A percentile compares a stretch with the other conserved stretches of the same genome.
Conservation (phyloP, 768 basidiomycete genomes). For the Mrakia hoshinonis region DNA sequence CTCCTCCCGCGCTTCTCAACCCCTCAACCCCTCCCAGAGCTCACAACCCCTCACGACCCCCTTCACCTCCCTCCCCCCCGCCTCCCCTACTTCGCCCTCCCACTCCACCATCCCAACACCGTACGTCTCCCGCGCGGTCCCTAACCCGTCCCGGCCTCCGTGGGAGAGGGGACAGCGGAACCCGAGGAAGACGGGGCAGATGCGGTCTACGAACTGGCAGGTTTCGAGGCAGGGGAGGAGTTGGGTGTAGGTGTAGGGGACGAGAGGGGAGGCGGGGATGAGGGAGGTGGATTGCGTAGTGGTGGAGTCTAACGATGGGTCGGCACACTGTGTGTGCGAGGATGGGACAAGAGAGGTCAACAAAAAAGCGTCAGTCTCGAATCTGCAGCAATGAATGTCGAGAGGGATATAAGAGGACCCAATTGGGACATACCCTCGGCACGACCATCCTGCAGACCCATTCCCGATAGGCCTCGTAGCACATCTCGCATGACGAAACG, state of each 20-base stretch:
- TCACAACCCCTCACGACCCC: slow-evolving; percentile 31
- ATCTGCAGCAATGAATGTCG: too few species aligned
- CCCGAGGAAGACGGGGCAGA: slow-evolving; percentile 40
- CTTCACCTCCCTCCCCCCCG: slow-evolving; percentile 28
- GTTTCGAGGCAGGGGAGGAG: slow-evolving; percentile 38
- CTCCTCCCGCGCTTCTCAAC: too few species aligned
- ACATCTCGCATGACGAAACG: slow-evolving; percentile 39
- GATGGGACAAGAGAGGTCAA: not conserved
- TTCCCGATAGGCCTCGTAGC: slow-evolving; percentile 37
- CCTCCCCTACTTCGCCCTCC: slow-evolving; percentile 31
- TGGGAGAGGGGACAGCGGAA: slow-evolving; percentile 37
- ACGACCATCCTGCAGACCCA: slow-evolving; percentile 39
- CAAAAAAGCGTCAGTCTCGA: not conserved
- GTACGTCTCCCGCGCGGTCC: slow-evolving; percentile 36
- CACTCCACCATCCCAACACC: slow-evolving; percentile 35
- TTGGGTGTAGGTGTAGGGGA: slow-evolving; percentile 36
- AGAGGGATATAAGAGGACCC: too few species aligned
- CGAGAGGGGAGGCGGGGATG: slow-evolving; percentile 17
- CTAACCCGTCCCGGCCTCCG: not conserved
- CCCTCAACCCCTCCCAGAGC: not conserved
- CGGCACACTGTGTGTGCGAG: slow-evolving; percentile 30
- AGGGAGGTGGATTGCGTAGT: not conserved
- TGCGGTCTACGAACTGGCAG: slow-evolving; percentile 38
- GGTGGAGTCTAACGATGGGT: not conserved
- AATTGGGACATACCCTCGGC: too few species aligned